These are phyloP conservation scores for Exobasidium cylindrosporum DNA, from an alignment of 1,284 basidiomycete genomes.

Conservation along the genomic window DNA sequence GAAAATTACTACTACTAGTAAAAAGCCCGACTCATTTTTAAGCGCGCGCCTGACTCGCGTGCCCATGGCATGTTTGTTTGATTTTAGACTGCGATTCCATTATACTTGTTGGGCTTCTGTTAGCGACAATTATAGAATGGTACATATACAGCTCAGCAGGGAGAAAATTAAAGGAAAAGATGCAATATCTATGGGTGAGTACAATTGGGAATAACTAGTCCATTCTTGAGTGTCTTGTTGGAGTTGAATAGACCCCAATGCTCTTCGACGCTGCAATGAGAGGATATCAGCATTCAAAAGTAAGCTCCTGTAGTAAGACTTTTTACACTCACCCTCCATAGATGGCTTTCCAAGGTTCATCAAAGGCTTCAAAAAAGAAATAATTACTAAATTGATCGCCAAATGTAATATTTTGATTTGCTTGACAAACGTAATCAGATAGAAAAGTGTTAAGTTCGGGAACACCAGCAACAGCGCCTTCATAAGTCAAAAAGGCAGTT, in stretches of 20 bases:
- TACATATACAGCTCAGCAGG: too few species aligned
- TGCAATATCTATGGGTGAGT: slow-evolving; percentile 31
- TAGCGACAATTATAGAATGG: too few species aligned
- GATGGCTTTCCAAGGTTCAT: slow-evolving; percentile 91
- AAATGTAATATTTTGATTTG: slow-evolving; percentile 73
- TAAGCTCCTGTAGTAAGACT: too few species aligned
- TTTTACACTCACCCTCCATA: too few species aligned
- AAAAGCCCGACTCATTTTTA: too few species aligned
- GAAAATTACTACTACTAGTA: too few species aligned
- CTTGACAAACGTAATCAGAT: slow-evolving; percentile 80
- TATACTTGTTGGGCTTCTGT: too few species aligned
- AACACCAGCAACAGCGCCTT: slow-evolving; percentile 32
- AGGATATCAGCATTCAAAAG: too few species aligned
- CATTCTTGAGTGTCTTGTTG: slow-evolving; percentile 33
- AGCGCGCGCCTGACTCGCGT: too few species aligned
- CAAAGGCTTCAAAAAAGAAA: slow-evolving; percentile 65
- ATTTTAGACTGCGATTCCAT: too few species aligned
- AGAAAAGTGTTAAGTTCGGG: slow-evolving; percentile 62
- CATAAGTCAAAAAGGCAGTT: slow-evolving; percentile 22
- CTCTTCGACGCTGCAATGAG: slow-evolving; percentile 81
- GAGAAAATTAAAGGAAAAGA: neutral
- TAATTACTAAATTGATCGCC: slow-evolving; percentile 57
- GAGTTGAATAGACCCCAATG: slow-evolving; percentile 44
- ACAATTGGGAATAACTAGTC: slow-evolving; percentile 59
- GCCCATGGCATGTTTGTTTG: too few species aligned